These are phyloP conservation scores for Coemansia sp. DNA, from an alignment of 192 early-diverging fungal species.

Conservation along the genomic window DNA sequence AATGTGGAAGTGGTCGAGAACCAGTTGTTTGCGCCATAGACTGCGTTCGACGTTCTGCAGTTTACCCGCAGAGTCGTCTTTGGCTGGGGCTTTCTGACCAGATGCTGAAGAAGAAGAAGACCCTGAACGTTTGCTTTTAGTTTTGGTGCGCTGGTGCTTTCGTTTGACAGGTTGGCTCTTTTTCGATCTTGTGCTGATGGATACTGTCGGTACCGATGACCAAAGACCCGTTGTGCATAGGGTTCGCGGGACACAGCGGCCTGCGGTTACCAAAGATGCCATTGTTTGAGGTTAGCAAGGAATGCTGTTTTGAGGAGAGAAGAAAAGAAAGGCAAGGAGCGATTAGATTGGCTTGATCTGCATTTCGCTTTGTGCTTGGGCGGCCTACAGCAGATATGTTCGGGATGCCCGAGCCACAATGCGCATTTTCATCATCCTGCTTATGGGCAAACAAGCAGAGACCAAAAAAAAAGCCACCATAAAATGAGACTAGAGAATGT, in stretches of 20 bases:
- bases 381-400: too few relatives aligned
- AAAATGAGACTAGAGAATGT: background rate
- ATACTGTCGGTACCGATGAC: background rate
- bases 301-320: too few relatives aligned
- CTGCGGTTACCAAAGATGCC: too few relatives aligned
- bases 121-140: background rate
- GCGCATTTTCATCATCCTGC: slow-evolving; percentile 1
- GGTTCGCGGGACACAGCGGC: too few relatives aligned
- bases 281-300: too few relatives aligned
- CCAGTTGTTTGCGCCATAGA: slow-evolving; percentile 42
- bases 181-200: background rate
- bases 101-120: background rate
- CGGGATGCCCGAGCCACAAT: background rate
- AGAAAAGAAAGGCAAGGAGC: too few relatives aligned
- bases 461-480: background rate
- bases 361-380: too few relatives aligned
- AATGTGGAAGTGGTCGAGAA: slow-evolving; percentile 45
- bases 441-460: background rate
- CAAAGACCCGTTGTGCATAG: too few relatives aligned
- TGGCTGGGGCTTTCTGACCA: background rate
- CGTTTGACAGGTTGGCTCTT: background rate
- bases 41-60: slow-evolving; percentile 26
- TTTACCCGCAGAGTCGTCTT: background rate
- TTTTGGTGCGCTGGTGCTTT: background rate
- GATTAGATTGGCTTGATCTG: too few relatives aligned